Evolutionary conservation across 371 early-diverging fungal genomes (phyloP), one percentile per base, ranked within the genome.

Genomic region (Gilbertella persicaria): DNA sequence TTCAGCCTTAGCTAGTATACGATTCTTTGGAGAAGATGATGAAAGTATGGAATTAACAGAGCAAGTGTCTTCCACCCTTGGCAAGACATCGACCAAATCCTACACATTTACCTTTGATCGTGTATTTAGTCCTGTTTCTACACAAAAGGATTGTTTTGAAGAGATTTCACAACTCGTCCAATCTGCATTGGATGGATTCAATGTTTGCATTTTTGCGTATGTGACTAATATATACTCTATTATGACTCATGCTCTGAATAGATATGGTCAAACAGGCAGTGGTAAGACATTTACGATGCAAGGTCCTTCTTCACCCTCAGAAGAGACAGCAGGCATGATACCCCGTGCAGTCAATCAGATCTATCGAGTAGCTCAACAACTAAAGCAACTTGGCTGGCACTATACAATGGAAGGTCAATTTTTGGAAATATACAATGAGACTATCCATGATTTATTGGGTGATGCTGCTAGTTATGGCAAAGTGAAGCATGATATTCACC

Each of bases 191-290:
- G 99, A 99, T 67, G 99, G 99, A 3, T 99, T 94, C 66, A 94
- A 94, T 41, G 96, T 98, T 4, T 98, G 99, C 69, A 95, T 99
- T 41, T 99, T 99, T 80, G 99, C 99, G 42, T 62, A 50, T n/a
- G 37, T 52, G 17, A 23, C 36, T 42, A 5, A 49, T 39, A 16
- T 16, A 48, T 5, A 16, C 7, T 25, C 10, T 17, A 37, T 17
- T 42, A n/a, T 21, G 12, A 33, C 14, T 50, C 16, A 5, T 29
- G 26, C 26, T 46, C 2, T 42, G 38, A n/a, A 0, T 41, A 41
- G 64, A 8, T 99, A 99, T 72, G 99, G 99, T 0, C 99, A 99
- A 76, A 99, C 99, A 3, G 99, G 99, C 0, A 90, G 92, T 63
- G 99, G 99, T 40, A 99, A 99, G 38, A 58, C 47, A 35, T 57